Evolutionary conservation across 108 stramenopile species (phyloP).

Genomic region (Stephanodiscus minutulus): DNA sequence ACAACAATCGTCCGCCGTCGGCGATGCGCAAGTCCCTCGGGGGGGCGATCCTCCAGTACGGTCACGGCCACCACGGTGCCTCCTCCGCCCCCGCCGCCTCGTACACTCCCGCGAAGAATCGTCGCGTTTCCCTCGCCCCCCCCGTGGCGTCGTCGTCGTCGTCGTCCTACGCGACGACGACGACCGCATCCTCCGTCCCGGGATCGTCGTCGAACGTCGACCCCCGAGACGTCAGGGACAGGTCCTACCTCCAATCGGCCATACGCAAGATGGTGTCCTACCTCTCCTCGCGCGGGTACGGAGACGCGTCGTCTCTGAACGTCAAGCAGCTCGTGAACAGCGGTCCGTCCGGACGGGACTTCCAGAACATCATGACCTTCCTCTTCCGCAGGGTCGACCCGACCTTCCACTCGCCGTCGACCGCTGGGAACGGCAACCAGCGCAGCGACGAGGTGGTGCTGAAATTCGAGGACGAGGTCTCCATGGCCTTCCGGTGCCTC

Average conservation of each 20-base stretch:
- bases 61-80: background rate
- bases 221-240: conserved; percentile 60
- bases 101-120: conserved; percentile 24
- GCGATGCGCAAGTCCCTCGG: conserved; percentile 26
- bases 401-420: conserved; percentile 51
- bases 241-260: conserved; percentile 56
- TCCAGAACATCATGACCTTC: conserved; percentile 93
- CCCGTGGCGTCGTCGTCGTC: background rate
- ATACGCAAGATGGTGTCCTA: conserved; percentile 74
- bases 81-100: background rate
- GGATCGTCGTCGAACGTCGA: conserved; percentile 19
- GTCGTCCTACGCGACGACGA: no score
- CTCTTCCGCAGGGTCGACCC: conserved; percentile 88
- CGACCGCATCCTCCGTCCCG: background rate
- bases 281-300: conserved; percentile 64
- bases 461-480: conserved; percentile 96
- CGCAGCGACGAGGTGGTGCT: conserved; percentile 51
- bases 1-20: background rate
- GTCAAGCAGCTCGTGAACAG: conserved; percentile 25
- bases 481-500: conserved; percentile 86
- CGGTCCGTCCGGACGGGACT: conserved; percentile 94
- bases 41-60: conserved; percentile 20
- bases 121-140: conserved; percentile 38
- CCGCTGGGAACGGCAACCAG: conserved; percentile 4
- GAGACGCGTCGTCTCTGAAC: conserved; percentile 24